Conservation (phyloP, 2,329 filamentous ascomycete species). For the Didymella pomorum region DNA sequence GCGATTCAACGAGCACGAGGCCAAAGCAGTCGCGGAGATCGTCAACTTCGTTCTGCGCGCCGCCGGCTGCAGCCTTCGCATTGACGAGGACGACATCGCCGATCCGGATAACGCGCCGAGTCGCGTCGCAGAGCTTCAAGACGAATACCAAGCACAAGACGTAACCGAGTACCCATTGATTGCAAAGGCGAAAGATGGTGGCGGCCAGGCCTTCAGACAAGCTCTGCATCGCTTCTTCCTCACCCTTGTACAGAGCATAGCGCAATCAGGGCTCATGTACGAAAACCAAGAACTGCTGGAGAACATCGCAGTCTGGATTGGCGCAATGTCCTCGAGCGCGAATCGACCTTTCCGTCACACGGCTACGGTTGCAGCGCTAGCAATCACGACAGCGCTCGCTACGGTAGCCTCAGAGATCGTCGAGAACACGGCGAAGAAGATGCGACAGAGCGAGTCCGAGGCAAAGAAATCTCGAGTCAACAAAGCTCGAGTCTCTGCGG, state of each 20-base stretch:
- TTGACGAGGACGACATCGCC: slow-evolving; percentile 83
- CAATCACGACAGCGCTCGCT: slow-evolving; percentile 81
- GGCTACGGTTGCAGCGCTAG: slow-evolving; percentile 82
- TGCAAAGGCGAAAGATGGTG: slow-evolving; percentile 78
- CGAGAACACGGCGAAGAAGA: slow-evolving; percentile 75
- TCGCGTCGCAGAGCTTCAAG: slow-evolving; percentile 83
- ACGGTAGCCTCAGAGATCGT: slow-evolving; percentile 75
- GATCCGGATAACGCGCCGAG: slow-evolving; percentile 87
- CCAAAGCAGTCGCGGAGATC: slow-evolving; percentile 63
- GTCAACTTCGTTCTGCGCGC: slow-evolving; percentile 70
- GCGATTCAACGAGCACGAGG: slow-evolving; percentile 64
- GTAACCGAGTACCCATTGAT: slow-evolving; percentile 93
- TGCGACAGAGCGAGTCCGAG: slow-evolving; percentile 81
- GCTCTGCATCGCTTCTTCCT: slow-evolving; percentile 81
- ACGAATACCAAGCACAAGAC: slow-evolving; percentile 82
- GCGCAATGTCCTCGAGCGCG: slow-evolving; percentile 86
- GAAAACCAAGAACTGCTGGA: slow-evolving; percentile 79
- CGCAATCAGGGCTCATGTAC: slow-evolving; percentile 84
- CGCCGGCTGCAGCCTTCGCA: slow-evolving; percentile 80
- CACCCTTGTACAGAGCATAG: slow-evolving; percentile 77
- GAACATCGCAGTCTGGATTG: slow-evolving; percentile 88
- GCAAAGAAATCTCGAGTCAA: slow-evolving; percentile 77
- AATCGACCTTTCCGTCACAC: slow-evolving; percentile 94
- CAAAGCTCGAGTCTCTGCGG: slow-evolving; percentile 76
- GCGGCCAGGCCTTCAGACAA: slow-evolving; percentile 78